Base-by-base conservation (phyloP, 2,329 filamentous ascomycete genomes). In the Akanthomyces muscarius region DNA sequence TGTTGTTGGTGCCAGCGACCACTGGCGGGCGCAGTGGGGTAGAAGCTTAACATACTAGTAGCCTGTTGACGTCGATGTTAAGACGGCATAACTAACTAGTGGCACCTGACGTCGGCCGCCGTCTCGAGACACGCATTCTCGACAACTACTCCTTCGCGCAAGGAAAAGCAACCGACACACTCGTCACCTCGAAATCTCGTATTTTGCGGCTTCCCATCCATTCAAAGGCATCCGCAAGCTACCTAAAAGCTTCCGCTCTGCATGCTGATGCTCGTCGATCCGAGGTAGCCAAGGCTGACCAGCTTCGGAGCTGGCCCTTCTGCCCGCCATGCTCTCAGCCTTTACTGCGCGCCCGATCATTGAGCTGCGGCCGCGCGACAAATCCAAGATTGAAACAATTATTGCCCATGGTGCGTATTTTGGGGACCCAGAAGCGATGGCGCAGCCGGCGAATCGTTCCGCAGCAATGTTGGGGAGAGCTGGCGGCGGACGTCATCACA, bases 341-440 rank as follows among this genome's bases (percentile, higher is more conserved):
- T 99, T 99, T 80, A 96, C 90, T 70, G 93, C 95, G 80, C 90
- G 91, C 73, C 91, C 93, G 67, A 94, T 99, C 75, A 90, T 98
- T 83, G 95, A 99, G 90, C 89, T 99, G 72, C 93, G 90, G 80
- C 88, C 88, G 77, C 89, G 91, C 77, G 94, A 98, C 86, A 97
- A 96, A 82, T 96, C 91, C 68, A 95, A 90, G 82, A 97, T 99
- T 78, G 95, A 99, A 79, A 95, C 91, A 56, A 91, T 99, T 68
- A 84, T 98, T 54, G 91, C 94, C 65, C 91, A 97, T 77, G 92
- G 90, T 91, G 82, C 63, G 76, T 66, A 62, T 53, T 52, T 61
- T 52, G 6, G 8, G n/a, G 25, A 5, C 38, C 6, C 38, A 21
- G n/a, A 21, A 7, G 38, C 48, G 58, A 28, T 41, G 8, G 36